Evolutionary conservation across 441 rosid species (phyloP).

Genomic region (Pelargonium cotyledonis): DNA sequence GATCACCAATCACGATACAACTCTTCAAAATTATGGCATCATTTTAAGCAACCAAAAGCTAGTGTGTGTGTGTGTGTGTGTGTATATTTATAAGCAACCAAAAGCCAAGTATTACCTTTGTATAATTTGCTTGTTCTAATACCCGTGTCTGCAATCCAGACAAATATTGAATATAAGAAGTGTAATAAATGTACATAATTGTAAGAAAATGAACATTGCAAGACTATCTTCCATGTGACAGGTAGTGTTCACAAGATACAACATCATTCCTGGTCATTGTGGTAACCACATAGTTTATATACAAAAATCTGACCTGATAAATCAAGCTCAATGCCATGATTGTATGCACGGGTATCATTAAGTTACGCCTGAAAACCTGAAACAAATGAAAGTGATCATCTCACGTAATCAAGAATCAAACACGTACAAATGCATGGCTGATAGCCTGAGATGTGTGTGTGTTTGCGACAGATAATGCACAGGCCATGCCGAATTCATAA

Average conservation of each 20-base stretch:
- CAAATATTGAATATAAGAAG: conserved; percentile 3
- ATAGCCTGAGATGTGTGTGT: conserved; percentile 5
- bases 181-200: not conserved
- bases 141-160: conserved; percentile 45
- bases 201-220: not conserved
- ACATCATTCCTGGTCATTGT: not conserved
- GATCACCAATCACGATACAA: too few species aligned
- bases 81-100: not conserved
- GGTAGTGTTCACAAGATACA: not conserved
- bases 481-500: conserved; percentile 2
- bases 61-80: too few species aligned
- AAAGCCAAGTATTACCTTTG: conserved; percentile 48
- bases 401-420: conserved; percentile 13
- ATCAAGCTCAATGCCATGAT: conserved; percentile 59
- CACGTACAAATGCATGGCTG: conserved; percentile 3
- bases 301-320: conserved; percentile 59
- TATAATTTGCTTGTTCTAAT: conserved; percentile 67
- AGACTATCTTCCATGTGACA: not conserved
- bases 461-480: not conserved
- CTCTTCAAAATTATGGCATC: too few species aligned
- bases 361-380: conserved; percentile 71
- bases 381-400: conserved; percentile 20
- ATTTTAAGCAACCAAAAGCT: too few species aligned
- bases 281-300: conserved; percentile 13
- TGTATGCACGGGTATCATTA: conserved; percentile 72